Base-by-base conservation (phyloP, 1,284 basidiomycete species). In the Wolfiporia cocos region DNA sequence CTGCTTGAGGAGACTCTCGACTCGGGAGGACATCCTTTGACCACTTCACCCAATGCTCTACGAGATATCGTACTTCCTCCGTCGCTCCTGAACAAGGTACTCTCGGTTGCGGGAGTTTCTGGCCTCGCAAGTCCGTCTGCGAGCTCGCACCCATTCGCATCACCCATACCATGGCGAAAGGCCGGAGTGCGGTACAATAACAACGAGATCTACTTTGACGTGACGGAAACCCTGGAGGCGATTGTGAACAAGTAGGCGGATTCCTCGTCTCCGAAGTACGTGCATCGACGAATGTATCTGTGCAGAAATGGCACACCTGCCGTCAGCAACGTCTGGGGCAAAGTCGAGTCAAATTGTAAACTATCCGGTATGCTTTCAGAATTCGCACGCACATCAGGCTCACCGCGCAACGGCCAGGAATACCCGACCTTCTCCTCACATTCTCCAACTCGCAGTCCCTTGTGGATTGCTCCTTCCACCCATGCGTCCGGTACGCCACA, bases 1-100 rank as follows among this genome's bases (percentile, higher is more conserved):
- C 77, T 97, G 22, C 76, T 98, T 20, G 94, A 98, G 67, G 94
- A 98, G 65, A 95, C 92, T 47, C 72, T 98, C 32, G 94, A 97
- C 58, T 75, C 85, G 1, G 87, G 91, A 48, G 94, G 93, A 0
- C 87, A 93, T 58, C 93, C 93, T 1, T 73, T 94, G 44, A 97
- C 94, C 3, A 98, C 92, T n/a, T 92, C 92, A 49, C 76, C 85
- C 9, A 95, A 92, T 56, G 86, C 92, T 32, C 71, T 98, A 11
- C 84, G 92, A 35, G 94, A 98, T 57, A 93, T 95, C 49, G 90
- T 95, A 5, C 72, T 93, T 2, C 89, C 91, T 0, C 91, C 92
- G 1, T 86, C 88, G 0, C 73, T 94, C 14, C 72, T 93, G 39
- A 79, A 83, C 49, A 94, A 93, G 59, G 62, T 81, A 10, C 61